Percentiles rank a stretch among this genome's conserved stretches.
Conservation (phyloP, 257 asterid species). For the Solanum sejunctum region DNA sequence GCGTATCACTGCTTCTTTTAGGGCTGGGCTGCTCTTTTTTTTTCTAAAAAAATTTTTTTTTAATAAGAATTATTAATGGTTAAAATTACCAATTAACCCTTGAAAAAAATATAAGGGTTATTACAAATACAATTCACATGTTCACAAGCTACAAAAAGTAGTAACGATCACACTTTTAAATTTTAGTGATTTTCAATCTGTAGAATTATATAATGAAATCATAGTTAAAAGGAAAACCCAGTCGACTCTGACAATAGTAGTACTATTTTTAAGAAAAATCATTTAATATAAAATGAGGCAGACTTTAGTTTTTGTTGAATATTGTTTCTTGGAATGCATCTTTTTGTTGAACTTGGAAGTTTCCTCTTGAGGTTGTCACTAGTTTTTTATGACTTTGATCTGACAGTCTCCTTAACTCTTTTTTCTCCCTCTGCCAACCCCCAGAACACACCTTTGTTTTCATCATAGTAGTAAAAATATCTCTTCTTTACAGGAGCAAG, state of each 20-base stretch:
- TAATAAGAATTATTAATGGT: too few species aligned
- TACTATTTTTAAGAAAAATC: neutral
- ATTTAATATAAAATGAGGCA: neutral
- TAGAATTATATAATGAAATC: neutral
- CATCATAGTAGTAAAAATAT: neutral
- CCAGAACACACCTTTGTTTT: neutral
- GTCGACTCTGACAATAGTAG: neutral
- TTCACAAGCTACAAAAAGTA: neutral
- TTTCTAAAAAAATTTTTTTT: too few species aligned
- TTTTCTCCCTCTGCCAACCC: neutral
- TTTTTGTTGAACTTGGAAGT: neutral
- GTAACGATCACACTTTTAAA: neutral
- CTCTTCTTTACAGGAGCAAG: constrained; percentile 48
- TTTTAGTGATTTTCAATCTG: neutral
- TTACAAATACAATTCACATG: neutral
- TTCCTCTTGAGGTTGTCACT: neutral
- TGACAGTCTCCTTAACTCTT: neutral
- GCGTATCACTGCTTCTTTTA: too few species aligned
- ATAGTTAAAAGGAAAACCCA: neutral
- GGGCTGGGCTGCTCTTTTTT: too few species aligned
- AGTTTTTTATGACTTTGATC: neutral
- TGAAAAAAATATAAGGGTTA: too few species aligned
- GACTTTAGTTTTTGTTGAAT: neutral
- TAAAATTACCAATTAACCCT: too few species aligned
- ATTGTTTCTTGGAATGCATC: neutral